Evolutionary conservation across 257 asterid species (phyloP).

Genomic region (Paulownia fortunei): DNA sequence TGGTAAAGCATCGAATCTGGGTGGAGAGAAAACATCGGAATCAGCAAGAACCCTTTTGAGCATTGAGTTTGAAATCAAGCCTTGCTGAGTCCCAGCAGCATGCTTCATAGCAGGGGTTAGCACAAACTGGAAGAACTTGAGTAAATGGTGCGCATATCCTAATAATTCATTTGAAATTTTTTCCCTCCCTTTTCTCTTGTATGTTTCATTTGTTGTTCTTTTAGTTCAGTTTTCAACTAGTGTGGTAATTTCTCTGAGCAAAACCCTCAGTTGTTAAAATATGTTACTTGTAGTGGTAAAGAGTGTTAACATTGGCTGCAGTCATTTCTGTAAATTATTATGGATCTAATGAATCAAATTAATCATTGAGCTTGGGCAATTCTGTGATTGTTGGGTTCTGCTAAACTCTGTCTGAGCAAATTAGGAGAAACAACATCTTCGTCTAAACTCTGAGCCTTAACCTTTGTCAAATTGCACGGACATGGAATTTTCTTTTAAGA

Average conservation of each 20-base stretch:
- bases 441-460: background rate
- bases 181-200: background rate
- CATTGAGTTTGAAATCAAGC: slow-evolving; percentile 70
- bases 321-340: slow-evolving; percentile 31
- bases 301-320: slow-evolving; percentile 17
- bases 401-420: background rate
- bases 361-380: background rate
- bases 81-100: slow-evolving; percentile 45
- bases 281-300: slow-evolving; percentile 2
- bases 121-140: slow-evolving; percentile 15
- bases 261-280: background rate
- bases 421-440: background rate
- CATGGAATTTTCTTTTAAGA: too few species aligned
- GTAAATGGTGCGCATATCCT: slow-evolving; percentile 6
- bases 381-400: background rate
- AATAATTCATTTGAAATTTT: background rate
- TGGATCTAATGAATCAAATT: slow-evolving; percentile 14
- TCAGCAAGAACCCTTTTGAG: slow-evolving; percentile 62
- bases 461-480: background rate
- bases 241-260: background rate
- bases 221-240: slow-evolving; percentile 1
- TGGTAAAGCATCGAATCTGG: slow-evolving; percentile 44
- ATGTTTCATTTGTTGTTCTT: slow-evolving; percentile 17
- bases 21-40: slow-evolving; percentile 46
- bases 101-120: background rate